These are phyloP conservation scores for Cytospora paraplurivora DNA, from an alignment of 2,329 filamentous ascomycete species.

Conservation along the genomic window DNA sequence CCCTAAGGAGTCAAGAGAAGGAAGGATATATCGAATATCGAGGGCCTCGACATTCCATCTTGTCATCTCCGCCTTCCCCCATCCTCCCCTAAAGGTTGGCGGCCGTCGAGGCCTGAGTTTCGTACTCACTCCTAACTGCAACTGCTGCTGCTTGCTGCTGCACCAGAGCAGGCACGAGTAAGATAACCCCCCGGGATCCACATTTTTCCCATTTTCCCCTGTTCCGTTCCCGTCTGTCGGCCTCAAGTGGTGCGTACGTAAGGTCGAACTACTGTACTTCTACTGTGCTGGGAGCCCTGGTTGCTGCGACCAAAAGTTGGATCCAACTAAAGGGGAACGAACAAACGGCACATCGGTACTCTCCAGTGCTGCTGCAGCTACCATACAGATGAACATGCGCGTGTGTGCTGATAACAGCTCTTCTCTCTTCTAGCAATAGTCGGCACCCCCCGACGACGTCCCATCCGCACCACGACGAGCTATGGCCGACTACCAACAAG, in stretches of 20 bases:
- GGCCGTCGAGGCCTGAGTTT: conserved; percentile 32
- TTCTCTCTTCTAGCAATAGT: conserved; percentile 25
- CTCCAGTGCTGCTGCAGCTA: conserved; percentile 7
- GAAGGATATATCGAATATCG: background rate
- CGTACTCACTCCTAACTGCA: conserved; percentile 4
- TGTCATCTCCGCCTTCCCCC: conserved; percentile 28
- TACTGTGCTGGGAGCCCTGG: conserved; percentile 11
- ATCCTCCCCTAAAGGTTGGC: conserved; percentile 26
- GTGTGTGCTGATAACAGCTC: conserved; percentile 29
- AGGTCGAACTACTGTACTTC: conserved; percentile 7
- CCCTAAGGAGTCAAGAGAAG: conserved; percentile 2
- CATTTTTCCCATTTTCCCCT: conserved; percentile 29
- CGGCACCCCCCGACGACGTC: conserved; percentile 20
- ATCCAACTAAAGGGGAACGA: conserved; percentile 11
- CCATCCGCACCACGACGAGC: conserved; percentile 32
- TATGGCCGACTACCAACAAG: conserved; percentile 63
- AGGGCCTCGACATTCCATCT: conserved; percentile 16
- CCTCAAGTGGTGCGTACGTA: conserved; percentile 27
- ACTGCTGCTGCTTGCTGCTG: background rate
- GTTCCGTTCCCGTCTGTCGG: conserved; percentile 15
- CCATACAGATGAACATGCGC: conserved; percentile 24
- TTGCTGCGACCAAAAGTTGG: conserved; percentile 24
- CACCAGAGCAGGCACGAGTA: conserved; percentile 21
- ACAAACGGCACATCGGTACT: conserved; percentile 23
- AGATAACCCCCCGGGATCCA: conserved; percentile 28